Evolutionary conservation across 164 flowering plant species (phyloP).

Genomic region (Euptelea pleiosperma): DNA sequence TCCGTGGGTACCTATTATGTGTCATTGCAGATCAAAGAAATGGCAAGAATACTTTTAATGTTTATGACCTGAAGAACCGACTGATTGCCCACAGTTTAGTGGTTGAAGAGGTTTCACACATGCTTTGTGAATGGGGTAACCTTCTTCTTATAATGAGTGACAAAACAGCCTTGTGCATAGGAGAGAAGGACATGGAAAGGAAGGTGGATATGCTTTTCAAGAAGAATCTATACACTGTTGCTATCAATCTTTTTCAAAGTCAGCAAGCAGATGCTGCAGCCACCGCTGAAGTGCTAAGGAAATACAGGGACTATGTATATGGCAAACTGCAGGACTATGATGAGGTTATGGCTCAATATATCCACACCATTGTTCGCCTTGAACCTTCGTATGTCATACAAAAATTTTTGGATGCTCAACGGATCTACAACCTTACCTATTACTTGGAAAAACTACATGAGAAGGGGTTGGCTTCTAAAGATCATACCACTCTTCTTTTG

Average conservation of each 20-base stretch:
- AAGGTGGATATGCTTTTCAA: conserved; percentile 90
- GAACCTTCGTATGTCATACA: conserved; percentile 94
- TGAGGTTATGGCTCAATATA: conserved; percentile 89
- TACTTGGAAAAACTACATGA: conserved; percentile 89
- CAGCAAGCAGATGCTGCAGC: conserved; percentile 97
- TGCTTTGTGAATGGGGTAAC: too few relatives aligned
- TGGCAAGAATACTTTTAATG: too few relatives aligned
- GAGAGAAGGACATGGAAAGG: conserved; percentile 99
- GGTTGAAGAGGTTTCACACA: too few relatives aligned
- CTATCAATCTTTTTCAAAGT: conserved; percentile 84
- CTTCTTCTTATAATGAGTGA: conserved; percentile 73
- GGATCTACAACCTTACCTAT: conserved; percentile 86
- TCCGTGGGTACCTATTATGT: conserved; percentile 91
- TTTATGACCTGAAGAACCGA: too few relatives aligned
- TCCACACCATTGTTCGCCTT: conserved; percentile 78
- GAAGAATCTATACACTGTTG: conserved; percentile 86
- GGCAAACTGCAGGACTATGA: conserved; percentile 86
- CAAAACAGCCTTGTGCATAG: conserved; percentile 64
- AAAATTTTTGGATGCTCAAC: conserved; percentile 88
- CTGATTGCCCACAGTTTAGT: too few relatives aligned
- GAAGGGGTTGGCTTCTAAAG: too few relatives aligned
- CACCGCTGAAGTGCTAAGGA: conserved; percentile 83
- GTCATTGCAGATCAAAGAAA: too few relatives aligned
- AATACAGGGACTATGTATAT: conserved; percentile 86
- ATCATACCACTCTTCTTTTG: too few relatives aligned